Evolutionary conservation across 768 basidiomycete genomes (phyloP).

Genomic region (Cubamyces lactineus): DNA sequence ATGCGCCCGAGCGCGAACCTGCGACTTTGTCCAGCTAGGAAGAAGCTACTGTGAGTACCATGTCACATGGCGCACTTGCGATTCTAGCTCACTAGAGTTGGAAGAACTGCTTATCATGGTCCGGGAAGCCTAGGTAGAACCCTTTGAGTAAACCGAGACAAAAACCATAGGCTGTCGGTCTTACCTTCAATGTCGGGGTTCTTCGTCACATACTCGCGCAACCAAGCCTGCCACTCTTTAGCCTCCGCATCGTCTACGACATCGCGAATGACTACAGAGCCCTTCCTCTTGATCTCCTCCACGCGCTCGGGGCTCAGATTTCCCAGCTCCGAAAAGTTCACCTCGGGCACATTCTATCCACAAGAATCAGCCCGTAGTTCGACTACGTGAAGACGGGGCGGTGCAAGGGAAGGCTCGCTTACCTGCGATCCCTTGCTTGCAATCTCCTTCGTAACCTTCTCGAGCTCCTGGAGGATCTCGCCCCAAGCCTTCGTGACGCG

Average conservation of each 20-base stretch:
- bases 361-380: neutral
- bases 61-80: no score
- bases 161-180: no score
- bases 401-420: conserved; percentile 22
- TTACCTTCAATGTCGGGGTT: conserved; percentile 62
- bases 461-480: conserved; percentile 57
- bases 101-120: conserved; percentile 71
- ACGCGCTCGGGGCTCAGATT: conserved; percentile 50
- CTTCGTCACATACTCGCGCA: conserved; percentile 57
- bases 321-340: conserved; percentile 57
- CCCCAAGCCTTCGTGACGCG: conserved; percentile 58
- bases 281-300: conserved; percentile 53
- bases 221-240: conserved; percentile 55
- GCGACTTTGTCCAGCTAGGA: conserved; percentile 51
- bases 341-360: conserved; percentile 60
- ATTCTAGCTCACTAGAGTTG: conserved; percentile 59
- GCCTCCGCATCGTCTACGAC: conserved; percentile 63
- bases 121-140: conserved; percentile 50
- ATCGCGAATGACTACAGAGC: conserved; percentile 62
- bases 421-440: conserved; percentile 53
- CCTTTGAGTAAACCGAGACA: neutral
- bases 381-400: neutral
- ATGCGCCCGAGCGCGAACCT: conserved; percentile 71
- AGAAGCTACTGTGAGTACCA: no score
- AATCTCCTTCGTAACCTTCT: conserved; percentile 48